Evolutionary conservation across 306 rosid genomes (phyloP), one percentile per base, ranked within the genome.

Genomic region (Potentilla sterilis): DNA sequence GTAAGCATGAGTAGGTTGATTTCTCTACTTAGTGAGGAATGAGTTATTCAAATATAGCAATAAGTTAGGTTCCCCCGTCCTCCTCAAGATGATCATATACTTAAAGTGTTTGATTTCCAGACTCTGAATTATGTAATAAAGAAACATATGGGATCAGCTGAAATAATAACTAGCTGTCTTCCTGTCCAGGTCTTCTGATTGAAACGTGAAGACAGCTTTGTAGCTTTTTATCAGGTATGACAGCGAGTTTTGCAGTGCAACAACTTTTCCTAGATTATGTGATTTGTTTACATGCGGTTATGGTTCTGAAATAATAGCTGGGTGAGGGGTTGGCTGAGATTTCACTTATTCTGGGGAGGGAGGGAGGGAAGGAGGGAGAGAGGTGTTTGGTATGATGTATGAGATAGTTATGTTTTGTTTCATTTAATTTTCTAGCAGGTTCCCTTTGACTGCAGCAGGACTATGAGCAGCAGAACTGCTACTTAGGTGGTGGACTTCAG

Each of bases 391-490:
- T 10, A 7, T 18, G 28, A 55, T 79, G 21, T 86, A 32, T 48
- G 70, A 58, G 62, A 54, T 68, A 7, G 42, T 62, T 35, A 34
- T 5, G 19, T 32, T 62, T 6, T 62, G 42, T 62, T 55, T 40
- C 71, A 24, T 51, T 65, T 34, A 51, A 40, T 51, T 10, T 57
- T 49, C 65, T 75, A 69, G 55, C 85, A 91, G 97, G 89, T 88
- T 83, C 86, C 87, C 85, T 85, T 90, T 85, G 91, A 88, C 87
- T 93, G 96, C 96, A 87, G 97, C 98, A 94, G 97, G 98, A 88
- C 96, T 86, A 88, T 88, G 96, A 89, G 94, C 93, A 88, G 93
- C 85, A 90, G 91, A 83, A 86, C 98, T 94, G 98, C 96, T 90
- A 91, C 97, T 79, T 87, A 91, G 86, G 92, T 92, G 98, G 96